These are phyloP conservation scores for Ochromonadaceae sp. DNA, from an alignment of 352 stramenopile genomes.

Conservation along the genomic window DNA sequence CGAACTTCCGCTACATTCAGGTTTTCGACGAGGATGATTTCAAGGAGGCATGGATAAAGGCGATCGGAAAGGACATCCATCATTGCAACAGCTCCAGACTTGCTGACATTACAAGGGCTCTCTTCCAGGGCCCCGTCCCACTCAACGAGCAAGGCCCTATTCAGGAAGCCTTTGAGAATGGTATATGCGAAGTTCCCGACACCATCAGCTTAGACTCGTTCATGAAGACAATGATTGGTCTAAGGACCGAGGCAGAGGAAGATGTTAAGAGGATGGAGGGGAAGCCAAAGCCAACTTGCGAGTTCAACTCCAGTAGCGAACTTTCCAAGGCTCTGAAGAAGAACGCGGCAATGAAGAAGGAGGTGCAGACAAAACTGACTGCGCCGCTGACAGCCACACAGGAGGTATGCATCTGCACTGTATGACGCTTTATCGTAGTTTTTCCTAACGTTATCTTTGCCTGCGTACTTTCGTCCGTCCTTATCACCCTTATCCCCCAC, in stretches of 20 bases:
- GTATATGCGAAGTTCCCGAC: neutral
- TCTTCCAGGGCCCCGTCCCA: slow-evolving; percentile 10
- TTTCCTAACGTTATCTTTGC: neutral
- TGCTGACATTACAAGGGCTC: neutral
- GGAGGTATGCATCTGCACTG: neutral
- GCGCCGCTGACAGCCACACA: neutral
- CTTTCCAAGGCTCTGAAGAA: slow-evolving; percentile 21
- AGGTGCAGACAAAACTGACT: neutral
- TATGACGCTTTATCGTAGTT: neutral
- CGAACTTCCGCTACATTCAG: slow-evolving; percentile 19
- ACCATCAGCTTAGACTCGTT: neutral
- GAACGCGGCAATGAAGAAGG: neutral
- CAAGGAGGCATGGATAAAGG: neutral
- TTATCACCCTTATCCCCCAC: too few relatives aligned
- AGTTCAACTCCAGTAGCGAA: slow-evolving; percentile 24
- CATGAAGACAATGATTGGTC: neutral
- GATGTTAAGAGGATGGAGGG: slow-evolving; percentile 4
- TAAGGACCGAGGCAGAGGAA: neutral
- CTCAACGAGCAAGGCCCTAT: neutral
- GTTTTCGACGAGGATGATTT: slow-evolving; percentile 18
- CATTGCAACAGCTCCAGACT: neutral
- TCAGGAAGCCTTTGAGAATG: neutral
- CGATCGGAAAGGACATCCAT: neutral
- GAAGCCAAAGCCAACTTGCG: slow-evolving; percentile 19
- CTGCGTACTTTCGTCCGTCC: too few relatives aligned